Percentiles rank a stretch among this genome's conserved stretches.
phyloP scores from a whole-genome alignment of 192 early-diverging fungal species.

The Physocladia obscura region DNA sequence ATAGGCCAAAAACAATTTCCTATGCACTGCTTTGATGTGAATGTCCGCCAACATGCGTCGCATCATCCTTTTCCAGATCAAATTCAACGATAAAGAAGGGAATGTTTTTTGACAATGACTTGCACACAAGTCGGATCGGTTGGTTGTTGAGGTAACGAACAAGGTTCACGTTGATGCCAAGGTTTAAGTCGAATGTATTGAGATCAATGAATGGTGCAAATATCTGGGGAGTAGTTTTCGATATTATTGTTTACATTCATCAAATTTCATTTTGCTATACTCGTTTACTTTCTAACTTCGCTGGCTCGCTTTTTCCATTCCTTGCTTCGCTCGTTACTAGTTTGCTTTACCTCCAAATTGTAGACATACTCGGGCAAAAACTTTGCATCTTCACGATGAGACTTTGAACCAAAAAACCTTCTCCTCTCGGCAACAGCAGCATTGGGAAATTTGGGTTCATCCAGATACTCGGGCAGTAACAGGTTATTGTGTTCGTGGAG shows the following conservation, averaged over 20 bases:
- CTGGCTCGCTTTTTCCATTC: no score
- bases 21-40: no score
- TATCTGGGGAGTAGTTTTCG: no score
- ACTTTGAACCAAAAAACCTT: constrained; percentile 52
- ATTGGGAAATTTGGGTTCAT: constrained; percentile 37
- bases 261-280: no score
- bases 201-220: constrained; percentile 63
- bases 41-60: no score
- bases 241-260: no score
- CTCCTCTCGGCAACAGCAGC: constrained; percentile 50
- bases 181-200: constrained; percentile 47
- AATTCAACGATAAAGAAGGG: constrained; percentile 75
- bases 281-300: no score
- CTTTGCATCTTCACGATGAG: constrained; percentile 42
- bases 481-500: constrained; percentile 39
- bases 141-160: constrained; percentile 50
- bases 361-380: constrained; percentile 72
- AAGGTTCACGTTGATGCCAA: constrained; percentile 56
- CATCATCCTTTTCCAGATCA: constrained; percentile 20
- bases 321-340: no score
- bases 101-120: constrained; percentile 57
- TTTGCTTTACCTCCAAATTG: constrained; percentile 74
- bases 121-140: constrained; percentile 73
- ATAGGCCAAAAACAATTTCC: no score
- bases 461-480: constrained; percentile 38